A percentile compares a stretch with the other conserved stretches of the same genome.
These are phyloP conservation scores for Mycena capillaripes DNA, from an alignment of 768 basidiomycete genomes.

Conservation along the genomic window DNA sequence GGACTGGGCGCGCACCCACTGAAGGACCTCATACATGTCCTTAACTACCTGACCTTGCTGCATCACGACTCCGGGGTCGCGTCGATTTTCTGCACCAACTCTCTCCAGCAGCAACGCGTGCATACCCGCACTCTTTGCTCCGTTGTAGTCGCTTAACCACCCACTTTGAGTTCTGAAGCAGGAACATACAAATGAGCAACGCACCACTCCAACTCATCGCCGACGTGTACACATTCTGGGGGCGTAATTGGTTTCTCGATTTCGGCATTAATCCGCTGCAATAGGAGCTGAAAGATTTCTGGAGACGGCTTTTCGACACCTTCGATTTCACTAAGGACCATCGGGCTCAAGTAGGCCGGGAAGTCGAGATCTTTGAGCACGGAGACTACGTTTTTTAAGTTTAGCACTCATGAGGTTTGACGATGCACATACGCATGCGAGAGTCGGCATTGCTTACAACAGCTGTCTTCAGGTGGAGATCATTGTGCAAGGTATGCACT, in stretches of 20 bases:
- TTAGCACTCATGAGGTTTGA: neutral
- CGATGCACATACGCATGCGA: slow-evolving; percentile 71
- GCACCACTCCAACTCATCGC: slow-evolving; percentile 80
- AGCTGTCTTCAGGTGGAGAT: slow-evolving; percentile 63
- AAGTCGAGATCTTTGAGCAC: slow-evolving; percentile 75
- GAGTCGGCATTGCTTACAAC: slow-evolving; percentile 81
- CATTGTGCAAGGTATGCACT: slow-evolving; percentile 63
- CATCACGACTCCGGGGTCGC: slow-evolving; percentile 51
- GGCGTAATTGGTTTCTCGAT: slow-evolving; percentile 44
- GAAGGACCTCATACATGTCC: slow-evolving; percentile 42
- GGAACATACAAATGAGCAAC: slow-evolving; percentile 33
- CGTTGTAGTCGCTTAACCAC: slow-evolving; percentile 77
- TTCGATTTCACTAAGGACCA: slow-evolving; percentile 80
- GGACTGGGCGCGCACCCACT: slow-evolving; percentile 31
- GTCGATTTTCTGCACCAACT: slow-evolving; percentile 61
- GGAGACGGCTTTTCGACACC: slow-evolving; percentile 77
- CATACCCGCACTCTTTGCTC: slow-evolving; percentile 69
- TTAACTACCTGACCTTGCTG: slow-evolving; percentile 60
- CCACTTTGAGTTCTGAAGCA: slow-evolving; percentile 5
- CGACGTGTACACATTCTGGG: slow-evolving; percentile 75
- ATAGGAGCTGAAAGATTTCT: slow-evolving; percentile 68
- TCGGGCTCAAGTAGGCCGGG: slow-evolving; percentile 59
- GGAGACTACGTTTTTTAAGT: slow-evolving; percentile 47
- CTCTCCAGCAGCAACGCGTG: slow-evolving; percentile 71
- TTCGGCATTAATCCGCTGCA: slow-evolving; percentile 28